Percentiles rank a stretch among this genome's conserved stretches.
Evolutionary conservation across 192 early-diverging fungal genomes (phyloP).

Genomic region (Helicostylum pulchrum): DNA sequence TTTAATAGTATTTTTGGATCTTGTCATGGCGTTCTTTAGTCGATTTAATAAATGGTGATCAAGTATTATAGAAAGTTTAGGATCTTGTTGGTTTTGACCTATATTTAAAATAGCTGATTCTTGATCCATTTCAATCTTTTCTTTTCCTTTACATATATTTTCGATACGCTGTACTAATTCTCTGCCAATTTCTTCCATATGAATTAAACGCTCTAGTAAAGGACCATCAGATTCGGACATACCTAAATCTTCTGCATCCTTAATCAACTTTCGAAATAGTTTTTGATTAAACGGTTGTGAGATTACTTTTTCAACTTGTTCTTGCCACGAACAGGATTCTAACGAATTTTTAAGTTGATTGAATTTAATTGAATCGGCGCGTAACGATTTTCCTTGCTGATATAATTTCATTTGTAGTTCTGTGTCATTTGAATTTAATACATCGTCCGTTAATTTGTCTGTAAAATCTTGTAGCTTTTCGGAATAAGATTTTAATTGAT

Average conservation of each 20-base stretch:
- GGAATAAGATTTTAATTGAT: slow-evolving; percentile 21
- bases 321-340: neutral
- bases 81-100: neutral
- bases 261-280: neutral
- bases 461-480: slow-evolving; percentile 29
- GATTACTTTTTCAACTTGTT: neutral
- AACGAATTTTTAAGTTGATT: neutral
- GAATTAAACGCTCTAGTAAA: neutral
- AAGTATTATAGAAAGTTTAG: neutral
- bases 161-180: slow-evolving; percentile 3
- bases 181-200: neutral
- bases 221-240: neutral
- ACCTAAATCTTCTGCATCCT: neutral
- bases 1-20: slow-evolving; percentile 3
- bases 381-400: neutral
- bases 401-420: neutral
- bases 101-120: neutral
- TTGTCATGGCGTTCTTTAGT: slow-evolving; percentile 45
- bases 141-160: slow-evolving; percentile 6
- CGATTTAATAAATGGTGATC: slow-evolving; percentile 35
- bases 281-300: neutral
- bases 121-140: slow-evolving; percentile 3
- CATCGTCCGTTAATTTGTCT: slow-evolving; percentile 2
- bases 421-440: neutral
- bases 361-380: neutral